Conservation (phyloP, 108 stramenopile genomes). For the Nitzschia sp. region DNA sequence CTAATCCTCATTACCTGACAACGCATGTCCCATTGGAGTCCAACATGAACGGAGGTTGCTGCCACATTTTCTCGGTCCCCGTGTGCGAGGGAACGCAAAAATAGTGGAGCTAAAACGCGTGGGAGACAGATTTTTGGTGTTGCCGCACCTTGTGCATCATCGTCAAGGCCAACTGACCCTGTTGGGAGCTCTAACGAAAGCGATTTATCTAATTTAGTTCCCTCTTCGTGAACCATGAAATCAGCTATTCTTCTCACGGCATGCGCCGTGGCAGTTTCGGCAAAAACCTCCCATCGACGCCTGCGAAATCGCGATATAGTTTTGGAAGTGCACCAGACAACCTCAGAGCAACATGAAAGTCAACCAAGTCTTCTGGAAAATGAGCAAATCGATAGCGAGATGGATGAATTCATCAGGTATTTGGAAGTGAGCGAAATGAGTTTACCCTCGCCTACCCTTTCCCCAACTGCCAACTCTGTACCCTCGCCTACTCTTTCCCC, state of each 20-base stretch:
- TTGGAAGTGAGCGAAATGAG: not conserved
- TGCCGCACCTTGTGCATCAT: too few species aligned
- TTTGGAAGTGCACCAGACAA: not conserved
- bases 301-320: not conserved
- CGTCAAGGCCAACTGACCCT: too few species aligned
- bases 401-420: not conserved
- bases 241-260: not conserved
- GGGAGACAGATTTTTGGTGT: not conserved
- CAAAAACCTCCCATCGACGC: not conserved
- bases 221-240: not conserved
- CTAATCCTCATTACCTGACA: not conserved
- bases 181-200: too few species aligned
- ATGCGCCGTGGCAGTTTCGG: not conserved
- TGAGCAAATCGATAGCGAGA: not conserved
- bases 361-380: not conserved
- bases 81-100: constrained; percentile 3
- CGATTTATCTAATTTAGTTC: too few species aligned
- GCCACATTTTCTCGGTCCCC: not conserved
- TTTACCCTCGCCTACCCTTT: not conserved
- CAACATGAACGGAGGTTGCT: not conserved
- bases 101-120: not conserved
- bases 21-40: not conserved
- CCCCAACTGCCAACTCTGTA: not conserved
- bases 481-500: not conserved
- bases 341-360: not conserved